Base-by-base conservation (phyloP, 2,329 filamentous ascomycete species). In the Colletotrichum zoysiae region DNA sequence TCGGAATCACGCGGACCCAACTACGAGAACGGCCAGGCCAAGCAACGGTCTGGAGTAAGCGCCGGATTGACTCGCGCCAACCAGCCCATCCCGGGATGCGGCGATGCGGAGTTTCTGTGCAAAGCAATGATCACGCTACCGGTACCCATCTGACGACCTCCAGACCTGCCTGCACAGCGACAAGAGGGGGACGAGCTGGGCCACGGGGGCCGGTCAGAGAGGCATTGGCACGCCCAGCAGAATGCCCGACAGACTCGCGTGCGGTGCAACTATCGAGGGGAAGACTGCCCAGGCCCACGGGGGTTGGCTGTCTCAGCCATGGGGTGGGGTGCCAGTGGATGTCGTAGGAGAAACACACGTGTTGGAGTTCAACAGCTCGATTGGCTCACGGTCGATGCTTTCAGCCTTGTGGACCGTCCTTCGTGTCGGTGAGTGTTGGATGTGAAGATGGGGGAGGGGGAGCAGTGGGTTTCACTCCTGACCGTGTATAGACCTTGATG, bases 381-480 rank as follows among this genome's bases (percentile, higher is more conserved):
- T 71, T 71, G 70, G 70, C 59, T 71, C 40, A 18, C 16, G 16
- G 12, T 46, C 14, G 44, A 50, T 30, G 35, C 61, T 56, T 64
- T 71, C 69, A 71, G 70, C 70, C 70, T 65, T 70, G 65, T 71
- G 65, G 66, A 62, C 66, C 62, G 48, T 51, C 48, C 51, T 57
- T 59, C 57, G 68, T 70, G 64, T 62, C 57, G 55, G 48, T 62
- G 42, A 42, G 30, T 50, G 26, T 55, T 70, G 61, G 61, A 70
- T 56, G 44, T 51, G 26, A 30, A 51, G 30, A 42, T 18, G 23
- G 42, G n/a, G 46, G 26, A 5, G 16, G 26, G 6, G 33, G 30
- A 18, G 53, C 40, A 69, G 58, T 63, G 58, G 40, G 53, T 59
- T 63, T 38, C 67, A 59, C 30, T 26, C 56, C 38, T 60, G 55